Evolutionary conservation across 2,329 filamentous ascomycete species (phyloP).

Genomic region (Orbilia ellipsospora): DNA sequence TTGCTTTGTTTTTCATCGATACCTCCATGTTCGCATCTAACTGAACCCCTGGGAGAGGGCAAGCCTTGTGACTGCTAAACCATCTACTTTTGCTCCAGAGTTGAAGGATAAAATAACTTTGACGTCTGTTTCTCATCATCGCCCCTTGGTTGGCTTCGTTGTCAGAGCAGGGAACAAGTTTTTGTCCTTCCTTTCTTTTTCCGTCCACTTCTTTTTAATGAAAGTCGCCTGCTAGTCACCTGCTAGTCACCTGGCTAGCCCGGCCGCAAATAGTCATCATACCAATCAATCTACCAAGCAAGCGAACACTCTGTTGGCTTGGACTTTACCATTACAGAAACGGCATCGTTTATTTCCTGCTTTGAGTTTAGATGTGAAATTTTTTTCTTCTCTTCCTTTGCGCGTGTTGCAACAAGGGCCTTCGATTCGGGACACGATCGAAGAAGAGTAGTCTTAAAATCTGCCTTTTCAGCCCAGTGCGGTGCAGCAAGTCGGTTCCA

Average conservation of each 20-base stretch:
- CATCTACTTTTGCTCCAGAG: constrained; percentile 13
- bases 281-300: constrained; percentile 46
- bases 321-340: constrained; percentile 40
- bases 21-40: constrained; percentile 21
- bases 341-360: constrained; percentile 27
- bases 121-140: constrained; percentile 9
- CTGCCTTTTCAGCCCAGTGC: constrained; percentile 27
- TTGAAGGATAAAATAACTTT: constrained; percentile 18
- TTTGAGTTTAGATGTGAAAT: constrained; percentile 43
- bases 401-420: constrained; percentile 39
- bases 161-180: constrained; percentile 37
- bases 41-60: constrained; percentile 22
- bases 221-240: constrained; percentile 44
- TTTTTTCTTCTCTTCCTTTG: neutral
- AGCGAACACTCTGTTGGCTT: constrained; percentile 43
- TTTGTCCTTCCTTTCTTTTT: constrained; percentile 30
- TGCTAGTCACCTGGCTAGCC: constrained; percentile 37
- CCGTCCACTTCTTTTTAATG: constrained; percentile 15
- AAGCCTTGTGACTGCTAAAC: constrained; percentile 50
- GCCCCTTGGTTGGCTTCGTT: constrained; percentile 32
- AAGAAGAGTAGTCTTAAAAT: too few relatives aligned
- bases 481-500: constrained; percentile 4
- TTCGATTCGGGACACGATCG: constrained; percentile 7
- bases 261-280: constrained; percentile 32
- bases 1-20: constrained; percentile 29